Percentiles rank a stretch among this genome's conserved stretches.
Evolutionary conservation across 2,329 filamentous ascomycete species (phyloP).

Genomic region (Cytospora chrysosperma): DNA sequence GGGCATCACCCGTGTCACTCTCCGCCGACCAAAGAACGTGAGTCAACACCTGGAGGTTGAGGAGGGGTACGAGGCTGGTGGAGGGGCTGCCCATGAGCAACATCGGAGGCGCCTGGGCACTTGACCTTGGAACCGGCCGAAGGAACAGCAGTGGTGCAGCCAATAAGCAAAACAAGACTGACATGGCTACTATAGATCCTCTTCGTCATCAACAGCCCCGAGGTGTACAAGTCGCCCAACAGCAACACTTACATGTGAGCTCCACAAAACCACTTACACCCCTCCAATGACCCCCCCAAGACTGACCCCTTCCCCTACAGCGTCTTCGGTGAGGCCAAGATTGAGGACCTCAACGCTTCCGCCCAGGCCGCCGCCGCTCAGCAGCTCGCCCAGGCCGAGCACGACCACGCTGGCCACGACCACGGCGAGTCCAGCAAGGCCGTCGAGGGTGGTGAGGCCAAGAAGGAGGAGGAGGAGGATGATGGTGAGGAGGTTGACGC

Average conservation of each 20-base stretch:
- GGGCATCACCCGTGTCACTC: slow-evolving; percentile 96
- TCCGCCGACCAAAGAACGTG: slow-evolving; percentile 98
- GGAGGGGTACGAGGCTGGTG: neutral
- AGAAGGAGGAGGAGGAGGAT: slow-evolving; percentile 84
- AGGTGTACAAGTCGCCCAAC: slow-evolving; percentile 98
- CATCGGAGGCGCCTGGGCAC: neutral
- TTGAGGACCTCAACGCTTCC: slow-evolving; percentile 98
- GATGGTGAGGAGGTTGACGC: slow-evolving; percentile 96
- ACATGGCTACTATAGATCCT: slow-evolving; percentile 69
- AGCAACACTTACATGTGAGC: slow-evolving; percentile 99
- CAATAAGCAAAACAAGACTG: neutral
- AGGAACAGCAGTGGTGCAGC: neutral
- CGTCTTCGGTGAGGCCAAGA: slow-evolving; percentile 99
- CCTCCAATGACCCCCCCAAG: neutral
- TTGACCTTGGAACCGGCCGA: neutral
- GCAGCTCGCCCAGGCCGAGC: slow-evolving; percentile 79
- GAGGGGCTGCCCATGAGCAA: neutral
- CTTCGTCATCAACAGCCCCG: slow-evolving; percentile 99
- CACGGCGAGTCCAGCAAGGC: slow-evolving; percentile 68
- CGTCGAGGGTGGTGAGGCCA: slow-evolving; percentile 60
- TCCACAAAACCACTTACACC: neutral
- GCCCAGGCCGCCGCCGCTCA: slow-evolving; percentile 94
- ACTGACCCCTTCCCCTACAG: slow-evolving; percentile 45
- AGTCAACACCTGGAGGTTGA: slow-evolving; percentile 43
- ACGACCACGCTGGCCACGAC: slow-evolving; percentile 65